Conservation (phyloP, 2,329 filamentous ascomycete species). For the Penicillium freii region DNA sequence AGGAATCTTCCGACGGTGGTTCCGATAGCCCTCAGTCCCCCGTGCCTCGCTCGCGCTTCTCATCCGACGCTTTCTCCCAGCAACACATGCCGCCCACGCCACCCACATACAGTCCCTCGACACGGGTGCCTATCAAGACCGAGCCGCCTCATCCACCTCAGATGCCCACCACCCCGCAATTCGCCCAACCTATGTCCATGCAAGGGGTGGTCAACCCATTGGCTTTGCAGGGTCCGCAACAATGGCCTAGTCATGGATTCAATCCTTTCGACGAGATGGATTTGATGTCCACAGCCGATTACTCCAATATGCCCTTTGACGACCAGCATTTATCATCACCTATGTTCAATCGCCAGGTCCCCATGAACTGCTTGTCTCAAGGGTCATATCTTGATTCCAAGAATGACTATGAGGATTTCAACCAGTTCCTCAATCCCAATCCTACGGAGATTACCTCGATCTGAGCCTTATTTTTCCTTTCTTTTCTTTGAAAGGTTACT, state of each 20-base stretch:
- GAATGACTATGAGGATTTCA: slow-evolving; percentile 41
- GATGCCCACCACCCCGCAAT: slow-evolving; percentile 25
- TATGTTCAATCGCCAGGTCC: slow-evolving; percentile 37
- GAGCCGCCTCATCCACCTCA: slow-evolving; percentile 20
- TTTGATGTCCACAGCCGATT: slow-evolving; percentile 32
- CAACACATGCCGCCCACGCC: slow-evolving; percentile 41
- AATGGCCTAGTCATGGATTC: slow-evolving; percentile 29
- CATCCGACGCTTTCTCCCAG: slow-evolving; percentile 31
- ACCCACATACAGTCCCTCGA: slow-evolving; percentile 40
- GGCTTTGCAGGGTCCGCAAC: slow-evolving; percentile 33
- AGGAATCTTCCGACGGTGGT: slow-evolving; percentile 57
- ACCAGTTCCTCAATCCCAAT: slow-evolving; percentile 41
- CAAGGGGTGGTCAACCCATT: slow-evolving; percentile 40
- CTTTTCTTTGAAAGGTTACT: background rate
- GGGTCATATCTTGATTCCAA: slow-evolving; percentile 32
- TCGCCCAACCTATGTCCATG: slow-evolving; percentile 28
- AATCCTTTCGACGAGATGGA: slow-evolving; percentile 36
- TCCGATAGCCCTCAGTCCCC: slow-evolving; percentile 56
- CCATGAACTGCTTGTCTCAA: slow-evolving; percentile 36
- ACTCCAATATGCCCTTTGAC: slow-evolving; percentile 34
- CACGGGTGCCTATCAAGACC: slow-evolving; percentile 28
- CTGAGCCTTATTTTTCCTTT: slow-evolving; percentile 12
- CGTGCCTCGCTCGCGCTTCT: slow-evolving; percentile 27
- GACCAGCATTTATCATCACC: slow-evolving; percentile 33
- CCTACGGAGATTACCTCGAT: slow-evolving; percentile 40